phyloP scores from a whole-genome alignment of 2,329 filamentous ascomycete species.

The Sporothrix luriei region DNA sequence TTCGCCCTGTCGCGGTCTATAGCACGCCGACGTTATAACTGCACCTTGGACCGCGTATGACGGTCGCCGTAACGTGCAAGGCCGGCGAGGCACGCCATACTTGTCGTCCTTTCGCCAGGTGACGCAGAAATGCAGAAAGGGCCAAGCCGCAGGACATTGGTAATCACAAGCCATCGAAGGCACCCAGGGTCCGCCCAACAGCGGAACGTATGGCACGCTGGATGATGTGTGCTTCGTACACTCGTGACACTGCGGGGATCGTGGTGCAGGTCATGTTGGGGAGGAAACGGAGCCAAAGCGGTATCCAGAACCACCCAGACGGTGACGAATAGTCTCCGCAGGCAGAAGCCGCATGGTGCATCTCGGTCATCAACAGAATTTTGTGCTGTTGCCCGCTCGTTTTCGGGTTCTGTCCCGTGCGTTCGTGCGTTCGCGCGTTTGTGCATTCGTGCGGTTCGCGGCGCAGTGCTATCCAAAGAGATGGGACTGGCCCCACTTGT shows the following conservation, averaged over 20 bases:
- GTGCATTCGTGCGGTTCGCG: background rate
- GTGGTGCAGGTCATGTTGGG: background rate
- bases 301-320: background rate
- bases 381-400: slow-evolving; percentile 10
- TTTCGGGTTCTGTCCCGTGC: background rate
- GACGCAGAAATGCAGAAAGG: background rate
- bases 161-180: background rate
- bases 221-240: slow-evolving; percentile 16
- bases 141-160: background rate
- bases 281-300: background rate
- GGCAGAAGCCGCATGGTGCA: background rate
- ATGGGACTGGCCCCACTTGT: background rate
- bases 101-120: background rate
- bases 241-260: background rate
- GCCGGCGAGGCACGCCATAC: background rate
- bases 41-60: background rate
- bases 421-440: too few relatives aligned
- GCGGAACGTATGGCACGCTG: background rate
- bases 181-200: background rate
- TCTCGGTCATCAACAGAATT: background rate
- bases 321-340: background rate
- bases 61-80: background rate
- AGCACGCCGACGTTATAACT: background rate
- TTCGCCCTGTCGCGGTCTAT: background rate
- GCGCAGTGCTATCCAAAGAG: slow-evolving; percentile 5